phyloP scores from a whole-genome alignment of 305 asterid genomes.

The Fraxinus baroniana region DNA sequence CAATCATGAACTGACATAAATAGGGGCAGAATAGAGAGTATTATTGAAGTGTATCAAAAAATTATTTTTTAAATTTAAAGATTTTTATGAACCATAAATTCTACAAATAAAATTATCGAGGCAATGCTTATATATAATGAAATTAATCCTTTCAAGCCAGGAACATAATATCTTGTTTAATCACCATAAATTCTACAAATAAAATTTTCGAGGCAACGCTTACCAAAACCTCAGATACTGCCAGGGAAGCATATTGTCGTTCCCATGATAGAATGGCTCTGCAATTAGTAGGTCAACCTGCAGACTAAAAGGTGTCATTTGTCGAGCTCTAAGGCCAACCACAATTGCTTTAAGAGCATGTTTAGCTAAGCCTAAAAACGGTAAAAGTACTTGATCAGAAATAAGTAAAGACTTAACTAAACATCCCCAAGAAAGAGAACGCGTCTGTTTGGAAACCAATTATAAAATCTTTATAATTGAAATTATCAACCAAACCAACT shows the following conservation, averaged over 20 bases:
- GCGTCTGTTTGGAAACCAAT: not conserved
- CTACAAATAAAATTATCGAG: not conserved
- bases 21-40: too few relatives aligned
- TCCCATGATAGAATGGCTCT: constrained; percentile 89
- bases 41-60: too few relatives aligned
- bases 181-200: constrained; percentile 8
- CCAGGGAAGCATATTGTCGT: constrained; percentile 80
- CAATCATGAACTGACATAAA: too few relatives aligned
- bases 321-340: constrained; percentile 10
- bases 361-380: not conserved
- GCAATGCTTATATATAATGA: not conserved
- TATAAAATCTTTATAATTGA: not conserved
- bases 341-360: constrained; percentile 10
- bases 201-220: constrained; percentile 18
- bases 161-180: not conserved
- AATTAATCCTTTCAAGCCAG: not conserved
- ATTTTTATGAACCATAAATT: not conserved
- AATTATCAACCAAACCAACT: not conserved
- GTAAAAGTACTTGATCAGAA: not conserved
- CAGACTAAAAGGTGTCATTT: constrained; percentile 22
- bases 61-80: not conserved
- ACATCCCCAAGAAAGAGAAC: constrained; percentile 1
- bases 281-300: constrained; percentile 75
- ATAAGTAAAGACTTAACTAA: not conserved
- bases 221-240: constrained; percentile 88